Percentiles rank a stretch among this genome's conserved stretches.
Evolutionary conservation across 441 rosid species (phyloP).

Genomic region (Pelargonium exstipulatum): DNA sequence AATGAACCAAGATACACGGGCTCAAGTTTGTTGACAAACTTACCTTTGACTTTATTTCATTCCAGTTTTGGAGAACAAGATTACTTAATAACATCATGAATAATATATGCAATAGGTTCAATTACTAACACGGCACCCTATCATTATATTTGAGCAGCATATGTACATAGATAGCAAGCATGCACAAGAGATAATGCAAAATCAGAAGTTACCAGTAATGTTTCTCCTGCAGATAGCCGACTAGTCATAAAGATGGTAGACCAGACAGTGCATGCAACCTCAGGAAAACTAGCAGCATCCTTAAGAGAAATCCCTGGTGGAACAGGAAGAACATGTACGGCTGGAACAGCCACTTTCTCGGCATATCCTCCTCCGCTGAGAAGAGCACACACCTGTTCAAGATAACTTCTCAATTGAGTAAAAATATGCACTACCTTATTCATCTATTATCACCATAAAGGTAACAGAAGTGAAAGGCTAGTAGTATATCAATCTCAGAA

Average conservation of each 20-base stretch:
- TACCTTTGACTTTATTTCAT: no score
- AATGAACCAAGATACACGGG: no score
- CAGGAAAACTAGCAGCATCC: conserved; percentile 79
- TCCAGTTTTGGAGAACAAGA: no score
- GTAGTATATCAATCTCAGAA: not conserved
- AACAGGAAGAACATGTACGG: conserved; percentile 62
- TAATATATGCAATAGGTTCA: no score
- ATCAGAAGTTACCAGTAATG: conserved; percentile 49
- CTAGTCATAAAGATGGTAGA: conserved; percentile 85
- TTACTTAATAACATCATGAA: no score
- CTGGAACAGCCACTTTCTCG: conserved; percentile 81
- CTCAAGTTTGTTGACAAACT: no score
- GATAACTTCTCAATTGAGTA: not conserved
- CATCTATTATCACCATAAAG: not conserved
- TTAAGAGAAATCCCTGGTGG: conserved; percentile 59
- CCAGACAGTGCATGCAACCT: conserved; percentile 95
- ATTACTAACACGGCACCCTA: no score
- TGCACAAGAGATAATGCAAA: not conserved
- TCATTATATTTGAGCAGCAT: no score
- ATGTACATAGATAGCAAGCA: not conserved
- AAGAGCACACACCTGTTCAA: conserved; percentile 71
- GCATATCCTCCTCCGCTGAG: conserved; percentile 90
- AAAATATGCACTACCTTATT: not conserved
- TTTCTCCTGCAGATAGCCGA: conserved; percentile 58
- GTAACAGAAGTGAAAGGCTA: not conserved